Base-by-base conservation (phyloP, 2,329 filamentous ascomycete genomes). In the Ophiostoma pallidulum region DNA sequence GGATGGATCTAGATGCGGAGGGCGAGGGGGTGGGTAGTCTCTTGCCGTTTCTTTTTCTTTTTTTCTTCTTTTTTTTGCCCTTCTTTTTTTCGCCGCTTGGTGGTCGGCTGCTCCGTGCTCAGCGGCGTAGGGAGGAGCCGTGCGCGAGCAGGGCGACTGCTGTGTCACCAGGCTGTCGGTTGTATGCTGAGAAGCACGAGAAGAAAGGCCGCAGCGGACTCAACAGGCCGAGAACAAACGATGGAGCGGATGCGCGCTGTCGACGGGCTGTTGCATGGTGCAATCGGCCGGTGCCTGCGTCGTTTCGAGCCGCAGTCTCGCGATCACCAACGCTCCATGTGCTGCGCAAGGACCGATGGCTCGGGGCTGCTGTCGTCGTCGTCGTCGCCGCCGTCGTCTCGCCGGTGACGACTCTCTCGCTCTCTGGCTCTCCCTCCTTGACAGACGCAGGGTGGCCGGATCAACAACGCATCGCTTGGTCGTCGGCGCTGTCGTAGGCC, bases 221-320 rank as follows among this genome's bases (percentile, higher is more conserved):
- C 14, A 37, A 18, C 26, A 32, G 35, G 14, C 16, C 32, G 35
- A 29, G n/a, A 32, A 37, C 22, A 31, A n/a, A 32, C 20, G 8
- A 12, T 38, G 43, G 43, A 19, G n/a, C n/a, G 19, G 35, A 39
- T 45, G 43, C 35, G 32, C n/a, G 43, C 43, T 37, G 42, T 31
- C 26, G 35, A 24, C 43, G 35, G 37, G 41, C 8, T 20, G 41
- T 36, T 28, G 20, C 35, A 40, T 33, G n/a, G 12, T 19, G 24
- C n/a, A n/a, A n/a, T n/a, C n/a, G n/a, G n/a, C n/a, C n/a, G n/a
- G 33, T 37, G 26, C 28, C 16, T 37, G 19, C 19, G n/a, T n/a
- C n/a, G n/a, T n/a, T n/a, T n/a, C n/a, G n/a, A 26, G 37, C 32
- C 33, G 24, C 36, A 37, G 39, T 24, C 24, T 16, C 28, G 13